Base-by-base conservation (phyloP, 495 filamentous ascomycete species). In the Hypoxylon subgilvum region DNA sequence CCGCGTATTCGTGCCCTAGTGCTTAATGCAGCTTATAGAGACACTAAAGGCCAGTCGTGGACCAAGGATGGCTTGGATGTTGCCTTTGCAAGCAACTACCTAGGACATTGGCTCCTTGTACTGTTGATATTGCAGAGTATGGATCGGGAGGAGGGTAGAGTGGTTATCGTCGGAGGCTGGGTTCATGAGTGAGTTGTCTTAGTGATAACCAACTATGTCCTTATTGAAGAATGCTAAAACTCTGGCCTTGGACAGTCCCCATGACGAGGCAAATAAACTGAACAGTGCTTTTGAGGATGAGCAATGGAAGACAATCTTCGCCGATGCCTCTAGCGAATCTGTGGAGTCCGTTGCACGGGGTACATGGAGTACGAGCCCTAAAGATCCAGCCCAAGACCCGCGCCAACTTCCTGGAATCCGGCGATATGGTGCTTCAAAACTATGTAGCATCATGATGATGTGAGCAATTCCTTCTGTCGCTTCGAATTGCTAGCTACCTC, bases 11-110 rank as follows among this genome's bases (percentile, higher is more conserved):
- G 68, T 35, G 62, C 66, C 1, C 63, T 81, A 1, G 59, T 81
- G 36, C 72, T 77, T 52, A 79, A 78, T 42, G 76, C 76, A 3
- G 31, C n/a, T n/a, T n/a, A n/a, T n/a, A n/a, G n/a, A n/a, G n/a
- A n/a, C n/a, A n/a, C n/a, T n/a, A n/a, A n/a, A n/a, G n/a, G n/a
- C n/a, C 69, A 73, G 52, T 14, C 18, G 1, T 76, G 63, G 39
- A 72, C 71, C 3, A 39, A 65, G 4, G 58, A 64, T 9, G 68
- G 66, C 0, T 61, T 70, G 30, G 73, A 76, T 12, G 58, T 43
- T 18, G 71, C 63, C 1, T 79, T 78, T 36, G 66, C 60, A 19
- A 67, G 67, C 2, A 78, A 76, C 35, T 75, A 78, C 42, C 57
- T 79, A 16, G 64, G 71, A 13, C 74, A 79, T 27, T 74, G 67